phyloP scores from a whole-genome alignment of 2,329 filamentous ascomycete species.

The Aulographum hederae region DNA sequence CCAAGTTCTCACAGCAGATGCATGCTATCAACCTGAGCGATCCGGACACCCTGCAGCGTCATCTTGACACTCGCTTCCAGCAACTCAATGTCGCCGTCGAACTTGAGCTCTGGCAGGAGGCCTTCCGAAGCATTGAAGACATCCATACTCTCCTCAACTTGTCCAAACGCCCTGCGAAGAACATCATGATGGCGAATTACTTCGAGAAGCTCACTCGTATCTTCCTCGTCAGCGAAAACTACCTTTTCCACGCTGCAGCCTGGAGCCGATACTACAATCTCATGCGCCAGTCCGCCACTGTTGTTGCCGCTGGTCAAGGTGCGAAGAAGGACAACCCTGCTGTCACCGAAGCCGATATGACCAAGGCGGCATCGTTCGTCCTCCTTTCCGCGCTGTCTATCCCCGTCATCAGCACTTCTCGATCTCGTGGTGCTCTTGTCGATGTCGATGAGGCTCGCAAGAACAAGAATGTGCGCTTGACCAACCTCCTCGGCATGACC shows the following conservation, averaged over 20 bases:
- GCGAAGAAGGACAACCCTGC: conserved; percentile 90
- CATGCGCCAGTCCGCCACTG: conserved; percentile 70
- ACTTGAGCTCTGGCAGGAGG: conserved; percentile 96
- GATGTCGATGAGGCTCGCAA: conserved; percentile 94
- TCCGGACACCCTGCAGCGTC: conserved; percentile 88
- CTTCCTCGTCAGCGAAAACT: conserved; percentile 98
- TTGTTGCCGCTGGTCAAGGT: conserved; percentile 69
- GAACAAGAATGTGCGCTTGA: conserved; percentile 96
- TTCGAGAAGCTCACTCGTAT: conserved; percentile 98
- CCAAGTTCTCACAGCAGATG: conserved; percentile 98
- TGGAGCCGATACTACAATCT: conserved; percentile 97
- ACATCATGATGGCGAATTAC: conserved; percentile 99
- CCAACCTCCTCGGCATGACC: conserved; percentile 86
- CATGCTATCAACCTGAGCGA: conserved; percentile 98
- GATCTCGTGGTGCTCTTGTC: conserved; percentile 86
- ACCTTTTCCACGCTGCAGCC: conserved; percentile 94
- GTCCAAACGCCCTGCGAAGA: conserved; percentile 96
- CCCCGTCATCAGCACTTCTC: conserved; percentile 94
- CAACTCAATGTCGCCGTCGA: conserved; percentile 97
- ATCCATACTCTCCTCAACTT: conserved; percentile 94
- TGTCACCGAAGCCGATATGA: conserved; percentile 74
- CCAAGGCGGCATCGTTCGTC: conserved; percentile 89
- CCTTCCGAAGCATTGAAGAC: conserved; percentile 97
- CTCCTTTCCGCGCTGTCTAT: conserved; percentile 91
- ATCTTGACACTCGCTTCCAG: conserved; percentile 94